Evolutionary conservation across 192 early-diverging fungal genomes (phyloP), one percentile per base, ranked within the genome.

Genomic region (Dissophora ornata): DNA sequence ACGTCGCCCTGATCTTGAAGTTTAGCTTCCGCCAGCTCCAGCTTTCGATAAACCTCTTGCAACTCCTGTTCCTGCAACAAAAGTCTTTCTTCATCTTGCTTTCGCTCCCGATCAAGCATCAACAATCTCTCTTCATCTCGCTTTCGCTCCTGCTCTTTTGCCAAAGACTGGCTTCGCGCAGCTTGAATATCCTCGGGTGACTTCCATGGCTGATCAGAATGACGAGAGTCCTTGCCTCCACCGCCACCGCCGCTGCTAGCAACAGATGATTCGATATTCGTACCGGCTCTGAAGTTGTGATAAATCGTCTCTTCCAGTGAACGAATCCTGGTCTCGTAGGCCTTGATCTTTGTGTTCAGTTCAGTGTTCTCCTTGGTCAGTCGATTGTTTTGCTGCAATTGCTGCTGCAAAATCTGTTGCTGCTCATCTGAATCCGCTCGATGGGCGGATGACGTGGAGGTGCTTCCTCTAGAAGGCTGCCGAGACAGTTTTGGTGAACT

Each of bases 271-370:
- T 77, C 73, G 4, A 33, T 49, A n/a, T 49, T 62, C 2, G 73
- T 46, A 26, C 52, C 40, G n/a, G 78, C 62, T 11, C 71, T 60
- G 40, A 71, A 80, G 51, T 75, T 74, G 42, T 62, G 66, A 24
- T 84, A 79, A 18, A 84, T 45, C 21, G 55, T 68, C 18, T 79
- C 80, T 33, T 84, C 82, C 0, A 84, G 70, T 6, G 58, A 56
- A 32, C 67, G 69, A 33, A 84, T 84, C 40, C 82, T 77, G 13
- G 62, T 29, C 49, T 84, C 80, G n/a, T 74, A 81, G 2, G 71
- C 73, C 62, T 81, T 69, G 53, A 67, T 71, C 56, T 77, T 77
- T 11, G 44, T 51, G 12, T 34, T 0, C 22, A 77, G 26, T 1
- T 77, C 73, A 5, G 64, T 34, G 26, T 77, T 77, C 29, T 77